Base-by-base conservation (phyloP, 2,329 filamentous ascomycete genomes). In the Fusarium hainanense region DNA sequence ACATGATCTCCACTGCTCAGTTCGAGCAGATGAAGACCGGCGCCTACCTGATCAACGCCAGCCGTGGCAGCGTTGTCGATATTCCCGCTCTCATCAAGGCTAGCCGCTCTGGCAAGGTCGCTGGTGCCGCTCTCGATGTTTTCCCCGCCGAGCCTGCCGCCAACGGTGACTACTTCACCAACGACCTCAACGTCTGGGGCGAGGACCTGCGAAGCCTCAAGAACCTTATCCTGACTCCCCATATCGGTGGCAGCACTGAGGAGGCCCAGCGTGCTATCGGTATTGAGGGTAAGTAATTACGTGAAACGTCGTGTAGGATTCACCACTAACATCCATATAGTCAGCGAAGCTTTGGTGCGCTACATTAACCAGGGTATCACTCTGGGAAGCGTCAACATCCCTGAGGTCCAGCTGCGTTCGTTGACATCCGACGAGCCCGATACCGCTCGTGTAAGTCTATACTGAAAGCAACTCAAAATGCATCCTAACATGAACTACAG, bases 311-410 rank as follows among this genome's bases (percentile, higher is more conserved):
- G 51, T 18, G 2, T 49, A 12, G 16, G 11, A 37, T 16, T 56
- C 28, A 16, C 18, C 16, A 11, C 66, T 71, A 59, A 76, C 57
- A 41, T 64, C 51, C 65, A 16, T 16, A 37, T 46, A 89, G 96
- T 99, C 62, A 90, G 88, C 69, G 91, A 96, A 49, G 92, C 94
- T 42, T 85, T 99, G 54, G 92, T 97, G 60, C 90, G 93, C 76
- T 99, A 98, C 80, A 96, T 98, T 79, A 99, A 98, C 83, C 93
- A 96, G 80, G 96, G 96, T 65, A 89, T 91, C 59, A 99, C 96
- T 5, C 82, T 97, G 27, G 94, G 94, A 71, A 93, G 94, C 66
- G 96, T 98, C 79, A 99, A 99, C 83, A 86, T 99, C 84, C 96
- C 96, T n/a, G 96, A 98, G 81, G 92, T 97, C 74, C 90, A 90